A percentile compares a stretch with the other conserved stretches of the same genome.
phyloP scores from a whole-genome alignment of 257 asterid species.

The Rhazya stricta region DNA sequence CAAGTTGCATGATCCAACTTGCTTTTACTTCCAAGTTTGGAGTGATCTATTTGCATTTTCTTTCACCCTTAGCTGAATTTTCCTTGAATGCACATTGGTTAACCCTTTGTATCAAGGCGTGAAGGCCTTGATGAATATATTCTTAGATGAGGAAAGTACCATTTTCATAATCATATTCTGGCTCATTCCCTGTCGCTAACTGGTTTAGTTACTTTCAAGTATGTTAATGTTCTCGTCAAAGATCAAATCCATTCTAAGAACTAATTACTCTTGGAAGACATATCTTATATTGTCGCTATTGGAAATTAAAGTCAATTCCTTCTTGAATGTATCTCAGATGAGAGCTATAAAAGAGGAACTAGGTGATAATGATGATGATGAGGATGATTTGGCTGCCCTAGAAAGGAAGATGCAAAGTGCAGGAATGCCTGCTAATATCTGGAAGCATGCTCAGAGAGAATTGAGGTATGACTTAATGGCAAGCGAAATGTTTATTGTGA shows the following conservation, averaged over 20 bases:
- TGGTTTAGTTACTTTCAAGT: background rate
- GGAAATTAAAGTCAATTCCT: background rate
- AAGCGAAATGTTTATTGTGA: background rate
- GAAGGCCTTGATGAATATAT: background rate
- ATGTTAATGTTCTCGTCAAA: background rate
- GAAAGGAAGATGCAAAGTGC: conserved; percentile 96
- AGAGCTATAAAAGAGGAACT: conserved; percentile 98
- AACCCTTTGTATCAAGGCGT: background rate
- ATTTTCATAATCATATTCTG: background rate
- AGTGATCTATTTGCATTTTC: background rate
- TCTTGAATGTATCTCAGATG: conserved; percentile 60
- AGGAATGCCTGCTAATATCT: conserved; percentile 87
- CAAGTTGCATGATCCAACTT: background rate
- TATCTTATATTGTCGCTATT: background rate
- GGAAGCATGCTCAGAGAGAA: conserved; percentile 98
- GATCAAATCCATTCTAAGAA: background rate
- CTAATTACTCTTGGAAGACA: background rate
- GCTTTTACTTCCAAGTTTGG: background rate
- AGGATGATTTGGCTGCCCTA: conserved; percentile 90
- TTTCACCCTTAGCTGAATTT: background rate
- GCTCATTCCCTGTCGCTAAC: no score
- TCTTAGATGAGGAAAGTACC: background rate
- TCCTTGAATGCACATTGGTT: background rate
- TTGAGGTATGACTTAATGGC: conserved; percentile 44
- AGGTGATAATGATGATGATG: conserved; percentile 94